These are phyloP conservation scores for Saccharomycopsis crataegensis DNA, from an alignment of 1,139 yeast species.

Conservation along the genomic window DNA sequence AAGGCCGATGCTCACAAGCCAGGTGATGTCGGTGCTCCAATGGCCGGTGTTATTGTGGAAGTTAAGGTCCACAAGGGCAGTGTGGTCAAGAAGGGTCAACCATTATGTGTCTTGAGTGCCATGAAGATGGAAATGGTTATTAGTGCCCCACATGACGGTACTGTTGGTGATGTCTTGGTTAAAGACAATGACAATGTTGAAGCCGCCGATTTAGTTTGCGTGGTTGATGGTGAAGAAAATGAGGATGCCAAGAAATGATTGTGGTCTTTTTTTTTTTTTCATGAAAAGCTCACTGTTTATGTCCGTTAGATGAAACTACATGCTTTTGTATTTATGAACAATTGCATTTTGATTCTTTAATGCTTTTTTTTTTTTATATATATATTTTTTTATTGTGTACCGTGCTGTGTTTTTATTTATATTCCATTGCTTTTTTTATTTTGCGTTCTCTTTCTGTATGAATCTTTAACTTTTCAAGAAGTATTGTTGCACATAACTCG, in stretches of 20 bases:
- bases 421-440: too few relatives aligned
- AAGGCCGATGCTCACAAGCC: slow-evolving; percentile 86
- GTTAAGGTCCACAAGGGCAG: slow-evolving; percentile 82
- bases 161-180: slow-evolving; percentile 64
- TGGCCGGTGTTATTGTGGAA: slow-evolving; percentile 98
- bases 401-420: too few relatives aligned
- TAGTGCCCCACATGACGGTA: slow-evolving; percentile 84
- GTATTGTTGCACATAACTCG: too few relatives aligned
- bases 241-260: not conserved
- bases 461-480: too few relatives aligned
- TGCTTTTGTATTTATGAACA: too few relatives aligned
- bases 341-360: too few relatives aligned
- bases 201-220: slow-evolving; percentile 66
- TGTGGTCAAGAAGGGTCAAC: slow-evolving; percentile 94
- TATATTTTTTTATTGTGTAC: too few relatives aligned
- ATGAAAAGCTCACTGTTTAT: not conserved
- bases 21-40: slow-evolving; percentile 95
- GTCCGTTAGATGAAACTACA: not conserved
- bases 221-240: slow-evolving; percentile 19
- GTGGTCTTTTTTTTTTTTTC: too few relatives aligned
- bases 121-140: slow-evolving; percentile 99
- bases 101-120: slow-evolving; percentile 89
- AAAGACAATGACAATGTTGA: slow-evolving; percentile 94
- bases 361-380: too few relatives aligned
- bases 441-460: too few relatives aligned